A percentile compares a stretch with the other conserved stretches of the same genome.
Conservation (phyloP, 805 yeast genomes). For the Saccharomycopsis babjevae region DNA sequence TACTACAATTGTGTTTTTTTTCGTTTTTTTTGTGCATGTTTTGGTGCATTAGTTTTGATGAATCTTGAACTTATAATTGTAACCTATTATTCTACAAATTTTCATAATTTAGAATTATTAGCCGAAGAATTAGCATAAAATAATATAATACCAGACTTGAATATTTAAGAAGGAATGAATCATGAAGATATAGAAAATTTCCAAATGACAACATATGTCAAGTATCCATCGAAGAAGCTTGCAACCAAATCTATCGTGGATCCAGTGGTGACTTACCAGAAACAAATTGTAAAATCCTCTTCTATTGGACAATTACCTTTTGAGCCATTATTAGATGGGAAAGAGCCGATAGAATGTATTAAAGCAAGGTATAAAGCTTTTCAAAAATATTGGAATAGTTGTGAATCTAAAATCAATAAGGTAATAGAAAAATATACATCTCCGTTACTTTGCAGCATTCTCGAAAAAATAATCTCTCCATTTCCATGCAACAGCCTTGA, state of each 20-base stretch:
- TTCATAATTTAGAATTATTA: no score
- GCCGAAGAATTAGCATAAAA: no score
- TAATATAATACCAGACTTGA: not conserved
- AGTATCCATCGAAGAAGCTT: constrained; percentile 1
- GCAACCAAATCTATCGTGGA: not conserved
- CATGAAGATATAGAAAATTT: not conserved
- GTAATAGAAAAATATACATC: constrained; percentile 1
- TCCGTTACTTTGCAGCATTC: constrained; percentile 6
- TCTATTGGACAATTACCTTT: constrained; percentile 1
- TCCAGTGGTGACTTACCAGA: constrained; percentile 3
- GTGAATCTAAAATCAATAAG: not conserved
- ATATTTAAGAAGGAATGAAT: not conserved
- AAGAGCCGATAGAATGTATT: not conserved
- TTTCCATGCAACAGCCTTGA: not conserved
- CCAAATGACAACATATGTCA: constrained; percentile 9
- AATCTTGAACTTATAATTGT: no score
- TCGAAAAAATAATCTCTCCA: not conserved
- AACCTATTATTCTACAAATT: not conserved
- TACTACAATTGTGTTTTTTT: not conserved
- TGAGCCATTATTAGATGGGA: not conserved
- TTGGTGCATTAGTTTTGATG: not conserved
- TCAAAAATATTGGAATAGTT: constrained; percentile 2
- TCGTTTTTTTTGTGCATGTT: constrained; percentile 5
- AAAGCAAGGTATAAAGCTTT: constrained; percentile 1
- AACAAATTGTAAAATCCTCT: not conserved